Percentiles rank a stretch among this genome's conserved stretches.
Evolutionary conservation across 176 grass and related monocot genomes (phyloP).

Genomic region (Pontederia paniculata): DNA sequence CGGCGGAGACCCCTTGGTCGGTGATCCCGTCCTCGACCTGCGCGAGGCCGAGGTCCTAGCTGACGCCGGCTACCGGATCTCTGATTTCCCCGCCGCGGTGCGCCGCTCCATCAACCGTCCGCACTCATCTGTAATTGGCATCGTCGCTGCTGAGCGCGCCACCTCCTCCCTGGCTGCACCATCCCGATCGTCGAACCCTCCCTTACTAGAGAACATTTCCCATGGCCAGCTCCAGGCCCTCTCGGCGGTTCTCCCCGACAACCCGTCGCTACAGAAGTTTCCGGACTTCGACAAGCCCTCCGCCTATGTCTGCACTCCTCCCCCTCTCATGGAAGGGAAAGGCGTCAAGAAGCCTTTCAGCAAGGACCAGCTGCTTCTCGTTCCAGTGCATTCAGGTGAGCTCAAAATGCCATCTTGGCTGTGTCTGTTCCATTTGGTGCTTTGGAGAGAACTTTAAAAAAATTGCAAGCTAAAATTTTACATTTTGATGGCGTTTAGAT

Average conservation of each 20-base stretch:
- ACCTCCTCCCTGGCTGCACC: neutral
- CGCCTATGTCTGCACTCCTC: slow-evolving; percentile 69
- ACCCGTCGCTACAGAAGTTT: slow-evolving; percentile 37
- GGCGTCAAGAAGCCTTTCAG: slow-evolving; percentile 50
- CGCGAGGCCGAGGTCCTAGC: slow-evolving; percentile 63
- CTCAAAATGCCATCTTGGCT: slow-evolving; percentile 3
- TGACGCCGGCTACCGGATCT: slow-evolving; percentile 34
- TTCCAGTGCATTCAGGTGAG: slow-evolving; percentile 73
- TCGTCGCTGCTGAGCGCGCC: slow-evolving; percentile 53
- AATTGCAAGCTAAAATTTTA: neutral
- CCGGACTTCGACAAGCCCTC: slow-evolving; percentile 59
- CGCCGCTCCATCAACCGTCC: slow-evolving; percentile 49
- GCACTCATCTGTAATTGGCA: slow-evolving; percentile 56
- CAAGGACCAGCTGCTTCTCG: slow-evolving; percentile 27
- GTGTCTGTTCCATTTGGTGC: neutral
- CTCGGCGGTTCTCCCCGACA: slow-evolving; percentile 60
- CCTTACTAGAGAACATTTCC: slow-evolving; percentile 75
- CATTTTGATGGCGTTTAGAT: slow-evolving; percentile 35
- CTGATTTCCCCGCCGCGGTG: slow-evolving; percentile 40
- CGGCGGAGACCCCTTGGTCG: slow-evolving; percentile 8
- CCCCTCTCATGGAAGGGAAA: slow-evolving; percentile 67
- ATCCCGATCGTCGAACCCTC: neutral
- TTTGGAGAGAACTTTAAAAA: slow-evolving; percentile 1
- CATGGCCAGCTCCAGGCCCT: slow-evolving; percentile 77
- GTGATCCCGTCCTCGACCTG: slow-evolving; percentile 44